Evolutionary conservation across 306 rosid genomes (phyloP), one percentile per base, ranked within the genome.

Genomic region (Trifolium dubium): DNA sequence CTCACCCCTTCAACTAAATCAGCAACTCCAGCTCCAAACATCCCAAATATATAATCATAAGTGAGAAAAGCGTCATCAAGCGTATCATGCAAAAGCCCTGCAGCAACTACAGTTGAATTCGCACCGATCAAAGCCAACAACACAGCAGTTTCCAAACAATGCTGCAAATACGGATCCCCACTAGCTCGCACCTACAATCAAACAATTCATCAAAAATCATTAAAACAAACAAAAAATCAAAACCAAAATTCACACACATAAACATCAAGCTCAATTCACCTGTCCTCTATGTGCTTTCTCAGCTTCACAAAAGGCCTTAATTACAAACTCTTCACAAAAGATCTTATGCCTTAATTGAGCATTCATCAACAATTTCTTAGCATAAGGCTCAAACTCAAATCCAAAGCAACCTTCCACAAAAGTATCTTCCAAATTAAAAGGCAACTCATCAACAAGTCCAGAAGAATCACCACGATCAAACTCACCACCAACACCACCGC

Each of bases 201-300:
- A 76, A 44, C 10, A 14, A 55, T 41, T 13, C 62, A 58, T 31
- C 67, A 63, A 82, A 82, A 79, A 56, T 47, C 61, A 73, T 64
- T 56, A 19, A 34, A 79, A 75, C 56, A 53, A 46, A 46, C 35
- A 7, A 46, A 62, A 10, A 23, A 19, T 71, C 40, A 66, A 71
- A 65, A 69, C 10, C 69, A 17, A 53, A 66, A 77, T 61, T 12
- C 49, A 64, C 37, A 44, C 28, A 47, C 31, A 54, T 4, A 54
- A 2, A 28, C 63, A 56, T 28, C 4, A 28, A 70, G 59, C 41
- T 66, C 13, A 44, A 30, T 61, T 72, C 78, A 92, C 99, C 96
- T 94, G 98, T 78, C 98, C 99, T 81, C 92, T 83, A 71, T 94
- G 99, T 0, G 97, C 99, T 75, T 87, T 92, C 88, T 94, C 98